These are phyloP conservation scores for Glonium stellatum DNA, from an alignment of 495 filamentous ascomycete species.

Conservation along the genomic window DNA sequence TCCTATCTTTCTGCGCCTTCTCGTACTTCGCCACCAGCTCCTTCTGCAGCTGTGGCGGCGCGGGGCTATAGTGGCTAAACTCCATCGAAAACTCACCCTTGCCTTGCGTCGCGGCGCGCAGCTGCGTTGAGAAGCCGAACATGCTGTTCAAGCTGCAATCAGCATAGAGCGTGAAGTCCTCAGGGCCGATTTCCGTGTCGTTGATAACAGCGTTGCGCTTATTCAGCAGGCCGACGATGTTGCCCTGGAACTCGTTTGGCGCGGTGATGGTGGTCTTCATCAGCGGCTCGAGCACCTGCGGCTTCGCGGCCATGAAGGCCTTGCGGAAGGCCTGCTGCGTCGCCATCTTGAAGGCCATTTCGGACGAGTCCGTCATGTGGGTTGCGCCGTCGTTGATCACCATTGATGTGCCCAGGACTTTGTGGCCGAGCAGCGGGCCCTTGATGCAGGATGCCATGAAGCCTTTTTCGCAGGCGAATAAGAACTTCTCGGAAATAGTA, in stretches of 20 bases:
- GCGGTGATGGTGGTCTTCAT: slow-evolving; percentile 98
- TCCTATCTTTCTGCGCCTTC: slow-evolving; percentile 72
- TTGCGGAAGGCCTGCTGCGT: slow-evolving; percentile 97
- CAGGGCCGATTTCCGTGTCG: slow-evolving; percentile 88
- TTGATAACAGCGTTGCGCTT: slow-evolving; percentile 93
- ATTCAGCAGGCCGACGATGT: slow-evolving; percentile 88
- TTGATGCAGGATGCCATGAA: slow-evolving; percentile 79
- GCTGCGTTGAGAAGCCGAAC: slow-evolving; percentile 90
- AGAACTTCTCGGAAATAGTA: slow-evolving; percentile 90
- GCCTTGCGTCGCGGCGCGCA: slow-evolving; percentile 91
- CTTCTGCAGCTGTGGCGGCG: slow-evolving; percentile 85
- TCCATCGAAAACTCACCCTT: slow-evolving; percentile 99
- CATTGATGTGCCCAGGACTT: slow-evolving; percentile 83
- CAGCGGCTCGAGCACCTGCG: slow-evolving; percentile 82
- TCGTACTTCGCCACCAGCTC: slow-evolving; percentile 83
- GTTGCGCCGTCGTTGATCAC: slow-evolving; percentile 94
- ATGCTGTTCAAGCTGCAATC: slow-evolving; percentile 92
- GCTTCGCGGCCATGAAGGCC: slow-evolving; percentile 71
- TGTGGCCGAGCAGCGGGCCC: slow-evolving; percentile 89
- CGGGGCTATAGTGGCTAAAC: slow-evolving; percentile 88
- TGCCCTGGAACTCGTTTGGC: slow-evolving; percentile 96
- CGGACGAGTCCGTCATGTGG: slow-evolving; percentile 95
- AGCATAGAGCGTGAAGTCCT: slow-evolving; percentile 91
- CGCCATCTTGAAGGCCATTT: slow-evolving; percentile 96
- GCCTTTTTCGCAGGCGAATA: slow-evolving; percentile 93